Base-by-base conservation (phyloP, 2,329 filamentous ascomycete genomes). In the Pseudogymnoascus sp. region DNA sequence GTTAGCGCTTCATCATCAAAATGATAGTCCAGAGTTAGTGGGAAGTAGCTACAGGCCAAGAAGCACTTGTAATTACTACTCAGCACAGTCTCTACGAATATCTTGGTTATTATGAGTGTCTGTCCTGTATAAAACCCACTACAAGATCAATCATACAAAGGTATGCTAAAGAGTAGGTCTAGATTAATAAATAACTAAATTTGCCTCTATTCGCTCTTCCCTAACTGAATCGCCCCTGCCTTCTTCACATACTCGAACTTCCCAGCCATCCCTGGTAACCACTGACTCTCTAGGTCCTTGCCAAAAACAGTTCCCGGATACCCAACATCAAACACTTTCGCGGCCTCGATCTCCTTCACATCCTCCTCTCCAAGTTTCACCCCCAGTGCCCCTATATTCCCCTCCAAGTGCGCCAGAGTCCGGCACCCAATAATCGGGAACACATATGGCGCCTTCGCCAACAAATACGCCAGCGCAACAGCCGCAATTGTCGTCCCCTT, bases 351-450 rank as follows among this genome's bases (percentile, higher is more conserved):
- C 68, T 86, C 81, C 38, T 82, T 75, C 25, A 93, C 82, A 46
- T 93, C 87, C 64, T 87, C 80, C 0, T 78, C 72, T 0, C 77
- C 81, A 37, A 93, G 76, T 62, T 80, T 75, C 44, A 91, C 76
- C 1, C 78, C 79, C 38, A 93, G 77, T 0, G 87, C 86, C 69
- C 87, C 82, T 67, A 91, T 88, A 69, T 91, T 91, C 64, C 79
- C 81, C 70, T 86, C 82, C 42, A 93, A 76, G 71, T 92, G 88
- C 60, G 87, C 84, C 8, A 89, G 73, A 68, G 86, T 91, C 10
- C 88, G 81, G 0, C 87, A 86, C 10, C 89, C 89, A 4, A 91
- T 78, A 42, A 92, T 85, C 1, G 89, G 89, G 70, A 90, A 90
- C 11, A 91, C 86, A 69, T 90, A 85, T 0, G 87, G 83, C 0